Conservation (phyloP, 306 rosid genomes). For the Quillaja saponaria region DNA sequence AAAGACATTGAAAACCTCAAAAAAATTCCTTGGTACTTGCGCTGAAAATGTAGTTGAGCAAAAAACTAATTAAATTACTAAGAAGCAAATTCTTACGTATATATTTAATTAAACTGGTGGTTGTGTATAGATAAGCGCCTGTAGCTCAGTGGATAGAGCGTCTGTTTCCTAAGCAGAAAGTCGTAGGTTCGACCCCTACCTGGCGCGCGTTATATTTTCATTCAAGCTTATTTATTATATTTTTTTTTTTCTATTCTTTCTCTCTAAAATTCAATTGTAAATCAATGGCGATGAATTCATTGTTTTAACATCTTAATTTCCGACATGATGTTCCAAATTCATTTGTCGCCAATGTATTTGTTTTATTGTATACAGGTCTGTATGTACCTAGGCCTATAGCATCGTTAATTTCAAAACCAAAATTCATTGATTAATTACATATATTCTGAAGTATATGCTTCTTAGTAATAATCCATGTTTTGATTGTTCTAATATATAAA, state of each 20-base stretch:
- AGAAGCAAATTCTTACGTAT: not conserved
- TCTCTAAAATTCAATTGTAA: no score
- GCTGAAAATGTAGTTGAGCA: not conserved
- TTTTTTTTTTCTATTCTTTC: no score
- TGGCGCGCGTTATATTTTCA: no score
- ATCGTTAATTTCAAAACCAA: slow-evolving; percentile 46
- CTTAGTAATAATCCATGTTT: slow-evolving; percentile 24
- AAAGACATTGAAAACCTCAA: not conserved
- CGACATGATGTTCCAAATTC: slow-evolving; percentile 36
- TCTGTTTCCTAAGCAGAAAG: no score
- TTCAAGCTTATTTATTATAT: no score
- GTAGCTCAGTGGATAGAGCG: no score
- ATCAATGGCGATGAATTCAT: slow-evolving; percentile 21
- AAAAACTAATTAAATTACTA: no score
- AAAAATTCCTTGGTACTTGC: not conserved
- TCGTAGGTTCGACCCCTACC: no score
- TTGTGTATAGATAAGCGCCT: no score
- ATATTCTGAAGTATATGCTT: slow-evolving; percentile 52
- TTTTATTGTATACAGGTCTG: slow-evolving; percentile 4
- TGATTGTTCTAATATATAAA: slow-evolving; percentile 10
- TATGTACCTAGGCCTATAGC: no score
- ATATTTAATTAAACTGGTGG: no score
- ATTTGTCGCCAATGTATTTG: slow-evolving; percentile 30
- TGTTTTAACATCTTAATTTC: slow-evolving; percentile 36
- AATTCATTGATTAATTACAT: slow-evolving; percentile 33